These are phyloP conservation scores for Epicoccum nigrum DNA, from an alignment of 2,329 filamentous ascomycete species.

Conservation along the genomic window DNA sequence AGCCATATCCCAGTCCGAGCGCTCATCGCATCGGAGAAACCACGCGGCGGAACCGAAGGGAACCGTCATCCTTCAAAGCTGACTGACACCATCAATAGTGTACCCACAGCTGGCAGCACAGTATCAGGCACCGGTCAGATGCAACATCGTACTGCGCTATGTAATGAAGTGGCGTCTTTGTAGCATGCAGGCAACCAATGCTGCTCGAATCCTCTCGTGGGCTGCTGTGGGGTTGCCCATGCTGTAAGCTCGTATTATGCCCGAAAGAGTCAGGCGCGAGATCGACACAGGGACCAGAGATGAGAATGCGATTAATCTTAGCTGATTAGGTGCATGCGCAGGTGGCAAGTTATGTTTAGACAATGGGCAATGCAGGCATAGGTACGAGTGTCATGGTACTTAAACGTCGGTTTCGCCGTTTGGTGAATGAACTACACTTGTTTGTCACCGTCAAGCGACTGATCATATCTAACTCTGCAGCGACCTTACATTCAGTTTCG, in stretches of 20 bases:
- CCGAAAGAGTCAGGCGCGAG: constrained; percentile 10
- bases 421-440: neutral
- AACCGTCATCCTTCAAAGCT: constrained; percentile 1
- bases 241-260: constrained; percentile 15
- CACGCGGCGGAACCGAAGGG: neutral
- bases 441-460: constrained; percentile 4
- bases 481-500: neutral
- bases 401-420: constrained; percentile 4
- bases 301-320: constrained; percentile 7
- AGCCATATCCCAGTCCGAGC: constrained; percentile 2
- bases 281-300: constrained; percentile 15
- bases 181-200: constrained; percentile 1
- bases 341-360: constrained; percentile 19
- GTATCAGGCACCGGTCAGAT: constrained; percentile 2
- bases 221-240: constrained; percentile 8
- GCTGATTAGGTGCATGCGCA: constrained; percentile 11
- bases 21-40: constrained; percentile 3
- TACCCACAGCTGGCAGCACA: constrained; percentile 5
- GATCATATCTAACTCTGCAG: neutral
- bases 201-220: constrained; percentile 12
- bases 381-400: constrained; percentile 3
- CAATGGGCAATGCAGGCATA: constrained; percentile 8
- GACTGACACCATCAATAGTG: constrained; percentile 4
- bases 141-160: constrained; percentile 10
- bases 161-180: constrained; percentile 9